Evolutionary conservation across 768 basidiomycete species (phyloP).

Genomic region (Glaciozyma antarctica): DNA sequence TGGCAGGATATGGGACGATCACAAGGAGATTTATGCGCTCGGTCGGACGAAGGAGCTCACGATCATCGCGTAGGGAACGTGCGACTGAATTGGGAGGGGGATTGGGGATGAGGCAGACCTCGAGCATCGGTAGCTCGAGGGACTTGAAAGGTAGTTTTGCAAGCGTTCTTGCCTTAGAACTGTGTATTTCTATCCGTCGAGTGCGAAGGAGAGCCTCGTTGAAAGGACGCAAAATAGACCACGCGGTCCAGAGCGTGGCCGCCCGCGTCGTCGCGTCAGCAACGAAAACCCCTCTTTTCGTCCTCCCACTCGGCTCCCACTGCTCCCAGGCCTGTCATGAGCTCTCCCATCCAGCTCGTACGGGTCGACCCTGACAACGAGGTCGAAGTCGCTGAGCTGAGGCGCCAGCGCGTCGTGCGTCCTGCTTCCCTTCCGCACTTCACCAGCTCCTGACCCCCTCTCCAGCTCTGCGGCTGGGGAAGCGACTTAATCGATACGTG

Average conservation of each 20-base stretch:
- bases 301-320: neutral
- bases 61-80: constrained; percentile 16
- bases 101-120: neutral
- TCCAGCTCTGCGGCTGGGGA: constrained; percentile 24
- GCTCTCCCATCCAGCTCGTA: neutral
- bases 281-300: neutral
- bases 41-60: constrained; percentile 23
- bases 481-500: constrained; percentile 7
- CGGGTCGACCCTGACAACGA: constrained; percentile 11
- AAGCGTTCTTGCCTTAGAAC: neutral
- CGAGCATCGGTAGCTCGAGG: neutral
- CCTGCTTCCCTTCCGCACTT: neutral
- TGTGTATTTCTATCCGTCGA: neutral
- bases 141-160: neutral
- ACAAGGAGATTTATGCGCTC: constrained; percentile 29
- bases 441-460: fast-evolving
- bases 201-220: neutral
- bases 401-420: constrained; percentile 11
- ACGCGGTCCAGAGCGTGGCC: neutral
- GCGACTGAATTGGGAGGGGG: neutral
- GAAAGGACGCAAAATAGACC: neutral
- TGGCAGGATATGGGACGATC: constrained; percentile 26
- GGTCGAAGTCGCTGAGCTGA: constrained; percentile 6
- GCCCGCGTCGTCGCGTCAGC: neutral
- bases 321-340: neutral